Conservation (phyloP, 805 yeast genomes). For the Saccharomycopsis microspora region DNA sequence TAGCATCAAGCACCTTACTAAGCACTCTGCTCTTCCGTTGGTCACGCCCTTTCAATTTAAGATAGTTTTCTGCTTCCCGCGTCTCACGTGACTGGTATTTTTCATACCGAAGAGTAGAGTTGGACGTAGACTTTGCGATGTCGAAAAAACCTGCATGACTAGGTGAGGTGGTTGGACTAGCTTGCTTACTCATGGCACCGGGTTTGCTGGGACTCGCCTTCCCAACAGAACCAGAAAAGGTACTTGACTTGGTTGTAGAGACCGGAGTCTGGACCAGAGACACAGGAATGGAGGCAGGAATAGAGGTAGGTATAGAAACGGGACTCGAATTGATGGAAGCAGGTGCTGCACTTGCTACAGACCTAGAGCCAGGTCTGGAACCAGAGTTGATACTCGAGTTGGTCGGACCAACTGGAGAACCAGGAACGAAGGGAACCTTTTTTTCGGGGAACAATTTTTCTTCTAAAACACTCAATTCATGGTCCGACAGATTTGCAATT, state of each 20-base stretch:
- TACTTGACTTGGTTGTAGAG: background rate
- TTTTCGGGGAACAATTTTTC: background rate
- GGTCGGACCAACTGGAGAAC: background rate
- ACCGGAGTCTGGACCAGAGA: too few species aligned
- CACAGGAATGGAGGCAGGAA: too few species aligned
- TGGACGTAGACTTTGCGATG: background rate
- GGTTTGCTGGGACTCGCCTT: background rate
- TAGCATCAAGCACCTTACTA: slow-evolving; percentile 13
- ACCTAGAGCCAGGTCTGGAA: background rate
- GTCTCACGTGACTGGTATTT: background rate
- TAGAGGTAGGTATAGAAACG: too few species aligned
- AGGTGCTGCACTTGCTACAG: background rate
- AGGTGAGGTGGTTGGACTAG: too few species aligned
- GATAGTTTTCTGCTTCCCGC: background rate
- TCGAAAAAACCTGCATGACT: background rate
- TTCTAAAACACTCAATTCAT: slow-evolving; percentile 9
- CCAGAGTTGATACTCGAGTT: background rate
- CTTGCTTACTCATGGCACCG: too few species aligned
- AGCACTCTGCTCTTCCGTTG: slow-evolving; percentile 10
- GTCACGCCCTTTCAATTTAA: too few species aligned
- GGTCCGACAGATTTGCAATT: slow-evolving; percentile 8
- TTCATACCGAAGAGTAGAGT: background rate
- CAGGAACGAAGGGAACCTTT: background rate
- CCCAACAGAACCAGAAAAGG: background rate
- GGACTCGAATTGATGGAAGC: background rate